These are phyloP conservation scores for Lodderomyces metapsilosis DNA, from an alignment of 1,139 yeast genomes.

Conservation along the genomic window DNA sequence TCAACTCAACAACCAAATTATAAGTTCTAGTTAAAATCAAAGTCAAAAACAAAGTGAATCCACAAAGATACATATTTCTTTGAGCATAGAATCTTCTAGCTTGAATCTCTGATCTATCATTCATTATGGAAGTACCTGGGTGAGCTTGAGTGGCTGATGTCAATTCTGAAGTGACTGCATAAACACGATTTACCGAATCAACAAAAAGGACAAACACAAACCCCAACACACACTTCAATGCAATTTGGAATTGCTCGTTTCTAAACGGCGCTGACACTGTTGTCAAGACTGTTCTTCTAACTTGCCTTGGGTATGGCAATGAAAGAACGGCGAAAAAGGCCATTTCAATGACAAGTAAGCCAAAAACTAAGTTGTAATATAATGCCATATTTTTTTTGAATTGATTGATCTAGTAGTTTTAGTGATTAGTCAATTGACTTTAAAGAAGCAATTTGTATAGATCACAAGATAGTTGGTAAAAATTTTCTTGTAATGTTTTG, in stretches of 20 bases:
- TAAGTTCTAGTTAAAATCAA: slow-evolving; percentile 86
- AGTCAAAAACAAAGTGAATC: slow-evolving; percentile 89
- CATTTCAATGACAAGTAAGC: slow-evolving; percentile 74
- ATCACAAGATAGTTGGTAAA: too few relatives aligned
- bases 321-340: slow-evolving; percentile 78
- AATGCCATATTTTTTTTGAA: slow-evolving; percentile 54
- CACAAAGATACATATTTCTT: slow-evolving; percentile 94
- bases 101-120: slow-evolving; percentile 75
- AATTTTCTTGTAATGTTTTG: too few relatives aligned
- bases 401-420: slow-evolving; percentile 1
- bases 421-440: too few relatives aligned
- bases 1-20: slow-evolving; percentile 72
- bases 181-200: slow-evolving; percentile 86
- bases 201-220: slow-evolving; percentile 82
- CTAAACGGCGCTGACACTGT: slow-evolving; percentile 69
- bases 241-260: slow-evolving; percentile 69
- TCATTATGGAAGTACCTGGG: slow-evolving; percentile 25
- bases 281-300: slow-evolving; percentile 67
- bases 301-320: slow-evolving; percentile 75
- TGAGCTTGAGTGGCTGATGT: slow-evolving; percentile 16
- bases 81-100: slow-evolving; percentile 94
- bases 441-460: too few relatives aligned
- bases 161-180: slow-evolving; percentile 66
- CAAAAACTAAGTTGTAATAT: slow-evolving; percentile 73
- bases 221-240: slow-evolving; percentile 77